Evolutionary conservation across 495 filamentous ascomycete genomes (phyloP).

Genomic region (Haplographium delicatum): DNA sequence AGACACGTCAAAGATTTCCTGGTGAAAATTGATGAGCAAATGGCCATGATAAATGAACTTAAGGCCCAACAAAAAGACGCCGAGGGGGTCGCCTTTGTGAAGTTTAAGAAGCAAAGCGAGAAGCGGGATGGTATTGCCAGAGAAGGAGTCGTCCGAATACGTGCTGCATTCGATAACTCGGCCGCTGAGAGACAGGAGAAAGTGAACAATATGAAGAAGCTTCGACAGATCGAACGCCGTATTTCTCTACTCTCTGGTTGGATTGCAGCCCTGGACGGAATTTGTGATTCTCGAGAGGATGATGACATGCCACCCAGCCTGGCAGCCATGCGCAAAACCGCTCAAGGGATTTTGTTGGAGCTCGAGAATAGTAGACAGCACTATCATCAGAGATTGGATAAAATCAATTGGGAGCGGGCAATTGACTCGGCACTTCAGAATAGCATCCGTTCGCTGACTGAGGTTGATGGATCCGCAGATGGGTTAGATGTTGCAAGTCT

Average conservation of each 20-base stretch:
- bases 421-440: conserved; percentile 85
- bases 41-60: conserved; percentile 87
- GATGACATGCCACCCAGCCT: conserved; percentile 60
- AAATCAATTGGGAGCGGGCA: conserved; percentile 77
- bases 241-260: conserved; percentile 81
- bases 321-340: conserved; percentile 75
- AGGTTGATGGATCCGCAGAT: conserved; percentile 65
- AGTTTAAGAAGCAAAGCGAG: conserved; percentile 81
- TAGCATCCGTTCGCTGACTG: conserved; percentile 69
- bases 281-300: conserved; percentile 68
- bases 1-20: conserved; percentile 97
- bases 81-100: conserved; percentile 80
- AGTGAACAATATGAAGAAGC: conserved; percentile 71
- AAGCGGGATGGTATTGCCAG: conserved; percentile 74
- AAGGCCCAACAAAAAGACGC: conserved; percentile 86
- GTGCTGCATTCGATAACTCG: conserved; percentile 79
- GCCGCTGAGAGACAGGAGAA: conserved; percentile 74
- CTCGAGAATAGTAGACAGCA: conserved; percentile 85
- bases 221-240: conserved; percentile 76
- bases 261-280: conserved; percentile 86
- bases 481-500: conserved; percentile 66
- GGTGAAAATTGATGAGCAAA: conserved; percentile 96
- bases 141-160: conserved; percentile 77
- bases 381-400: conserved; percentile 74
- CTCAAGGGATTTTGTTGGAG: conserved; percentile 80